A percentile compares a stretch with the other conserved stretches of the same genome.
Evolutionary conservation across 1,284 basidiomycete species (phyloP).

Genomic region (Rhodotorula sp.): DNA sequence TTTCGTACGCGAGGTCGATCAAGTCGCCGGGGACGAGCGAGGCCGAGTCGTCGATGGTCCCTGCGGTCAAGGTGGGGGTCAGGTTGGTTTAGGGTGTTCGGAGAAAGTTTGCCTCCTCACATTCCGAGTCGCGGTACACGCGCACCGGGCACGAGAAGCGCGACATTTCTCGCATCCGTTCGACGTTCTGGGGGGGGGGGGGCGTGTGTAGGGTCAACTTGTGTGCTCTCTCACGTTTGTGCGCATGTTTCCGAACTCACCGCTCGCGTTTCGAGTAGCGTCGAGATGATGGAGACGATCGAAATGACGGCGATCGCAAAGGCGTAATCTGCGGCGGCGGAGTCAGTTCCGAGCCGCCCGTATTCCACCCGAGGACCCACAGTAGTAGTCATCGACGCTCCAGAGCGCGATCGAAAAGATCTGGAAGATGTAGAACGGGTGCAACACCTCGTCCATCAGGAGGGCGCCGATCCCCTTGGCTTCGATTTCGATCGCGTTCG

Average conservation of each 20-base stretch:
- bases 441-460: conserved; percentile 89
- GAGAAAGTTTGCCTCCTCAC: conserved; percentile 54
- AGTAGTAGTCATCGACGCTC: conserved; percentile 74
- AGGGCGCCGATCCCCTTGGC: conserved; percentile 78
- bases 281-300: conserved; percentile 76
- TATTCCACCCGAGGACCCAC: too few species aligned
- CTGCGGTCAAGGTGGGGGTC: conserved; percentile 50
- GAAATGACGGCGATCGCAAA: conserved; percentile 96
- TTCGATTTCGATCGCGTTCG: conserved; percentile 86
- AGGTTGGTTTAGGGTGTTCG: too few species aligned
- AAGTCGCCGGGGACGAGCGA: conserved; percentile 90
- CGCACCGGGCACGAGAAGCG: conserved; percentile 79
- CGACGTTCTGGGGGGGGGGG: conserved; percentile 66
- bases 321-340: conserved; percentile 75
- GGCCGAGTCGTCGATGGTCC: conserved; percentile 70
- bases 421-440: conserved; percentile 98
- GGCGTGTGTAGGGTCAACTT: too few species aligned
- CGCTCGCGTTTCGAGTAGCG: conserved; percentile 88
- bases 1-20: conserved; percentile 77
- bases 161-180: conserved; percentile 95
- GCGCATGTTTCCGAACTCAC: conserved; percentile 51
- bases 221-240: too few species aligned
- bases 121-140: conserved; percentile 69
- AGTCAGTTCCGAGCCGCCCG: conserved; percentile 7
- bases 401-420: conserved; percentile 92